Conservation (phyloP, 805 yeast species). For the Candida michaelii region DNA sequence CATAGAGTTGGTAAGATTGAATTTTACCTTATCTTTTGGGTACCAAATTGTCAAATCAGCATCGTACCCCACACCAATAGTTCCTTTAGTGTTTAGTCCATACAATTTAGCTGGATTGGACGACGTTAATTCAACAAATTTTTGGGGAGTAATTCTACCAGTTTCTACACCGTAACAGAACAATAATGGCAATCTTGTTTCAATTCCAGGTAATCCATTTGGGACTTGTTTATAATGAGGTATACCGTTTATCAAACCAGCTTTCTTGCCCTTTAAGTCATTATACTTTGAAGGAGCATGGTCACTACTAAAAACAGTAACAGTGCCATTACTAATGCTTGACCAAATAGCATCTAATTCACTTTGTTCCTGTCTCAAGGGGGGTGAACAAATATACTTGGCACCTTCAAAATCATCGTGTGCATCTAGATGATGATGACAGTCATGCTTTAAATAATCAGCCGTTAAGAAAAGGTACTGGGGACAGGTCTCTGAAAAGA, state of each 20-base stretch:
- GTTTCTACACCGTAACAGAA: constrained; percentile 45
- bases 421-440: constrained; percentile 9
- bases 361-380: constrained; percentile 38
- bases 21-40: constrained; percentile 29
- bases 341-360: constrained; percentile 48
- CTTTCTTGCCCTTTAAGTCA: constrained; percentile 41
- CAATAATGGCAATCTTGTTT: constrained; percentile 45
- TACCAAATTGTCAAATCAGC: constrained; percentile 53
- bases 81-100: constrained; percentile 41
- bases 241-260: constrained; percentile 38
- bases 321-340: constrained; percentile 46
- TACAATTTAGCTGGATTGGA: constrained; percentile 48
- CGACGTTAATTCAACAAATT: constrained; percentile 44
- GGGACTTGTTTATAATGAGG: constrained; percentile 46
- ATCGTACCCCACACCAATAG: constrained; percentile 46
- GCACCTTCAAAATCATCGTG: constrained; percentile 46
- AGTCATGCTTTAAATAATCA: constrained; percentile 28
- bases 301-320: constrained; percentile 46
- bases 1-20: constrained; percentile 22
- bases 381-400: constrained; percentile 52
- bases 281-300: constrained; percentile 48
- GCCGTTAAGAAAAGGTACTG: constrained; percentile 47
- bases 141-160: constrained; percentile 39
- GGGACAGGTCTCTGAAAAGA: constrained; percentile 52
- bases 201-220: constrained; percentile 51